phyloP scores from a whole-genome alignment of 2,329 filamentous ascomycete species.

The Fusarium redolens region DNA sequence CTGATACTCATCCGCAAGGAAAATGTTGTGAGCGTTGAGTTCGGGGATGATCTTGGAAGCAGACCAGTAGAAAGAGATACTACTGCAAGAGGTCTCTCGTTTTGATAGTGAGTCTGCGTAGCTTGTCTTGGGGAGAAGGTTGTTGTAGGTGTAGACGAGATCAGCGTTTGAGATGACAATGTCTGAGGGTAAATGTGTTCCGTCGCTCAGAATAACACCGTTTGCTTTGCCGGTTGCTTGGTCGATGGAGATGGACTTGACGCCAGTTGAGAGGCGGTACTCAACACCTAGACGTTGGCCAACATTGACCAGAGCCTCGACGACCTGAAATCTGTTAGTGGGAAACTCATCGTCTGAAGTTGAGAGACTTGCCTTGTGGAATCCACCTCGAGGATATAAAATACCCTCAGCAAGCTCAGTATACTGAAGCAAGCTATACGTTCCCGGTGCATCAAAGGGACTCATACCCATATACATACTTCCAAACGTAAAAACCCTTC shows the following conservation, averaged over 20 bases:
- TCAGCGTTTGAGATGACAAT: conserved; percentile 79
- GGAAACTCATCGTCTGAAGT: accelerated
- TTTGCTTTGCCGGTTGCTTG: conserved; percentile 58
- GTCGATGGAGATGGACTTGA: conserved; percentile 63
- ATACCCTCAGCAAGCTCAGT: conserved; percentile 80
- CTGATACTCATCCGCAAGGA: conserved; percentile 77
- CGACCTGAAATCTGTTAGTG: conserved; percentile 51
- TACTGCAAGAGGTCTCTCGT: conserved; percentile 73
- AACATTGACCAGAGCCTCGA: conserved; percentile 72
- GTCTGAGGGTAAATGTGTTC: conserved; percentile 70
- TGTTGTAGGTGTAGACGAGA: conserved; percentile 78
- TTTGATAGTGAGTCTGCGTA: conserved; percentile 56
- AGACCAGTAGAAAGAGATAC: conserved; percentile 82
- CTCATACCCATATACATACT: conserved; percentile 89
- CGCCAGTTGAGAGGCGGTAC: conserved; percentile 69
- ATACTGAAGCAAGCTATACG: conserved; percentile 79
- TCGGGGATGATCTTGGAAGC: conserved; percentile 70
- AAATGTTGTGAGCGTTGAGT: conserved; percentile 79
- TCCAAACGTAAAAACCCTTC: conserved; percentile 79
- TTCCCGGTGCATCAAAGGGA: conserved; percentile 79
- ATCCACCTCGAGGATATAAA: conserved; percentile 79
- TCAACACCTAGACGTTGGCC: conserved; percentile 71
- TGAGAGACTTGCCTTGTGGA: conserved; percentile 59
- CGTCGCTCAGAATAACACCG: conserved; percentile 69
- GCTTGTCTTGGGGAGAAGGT: conserved; percentile 67